Evolutionary conservation across 345 rosid genomes (phyloP).

Genomic region (Camelina neglecta): DNA sequence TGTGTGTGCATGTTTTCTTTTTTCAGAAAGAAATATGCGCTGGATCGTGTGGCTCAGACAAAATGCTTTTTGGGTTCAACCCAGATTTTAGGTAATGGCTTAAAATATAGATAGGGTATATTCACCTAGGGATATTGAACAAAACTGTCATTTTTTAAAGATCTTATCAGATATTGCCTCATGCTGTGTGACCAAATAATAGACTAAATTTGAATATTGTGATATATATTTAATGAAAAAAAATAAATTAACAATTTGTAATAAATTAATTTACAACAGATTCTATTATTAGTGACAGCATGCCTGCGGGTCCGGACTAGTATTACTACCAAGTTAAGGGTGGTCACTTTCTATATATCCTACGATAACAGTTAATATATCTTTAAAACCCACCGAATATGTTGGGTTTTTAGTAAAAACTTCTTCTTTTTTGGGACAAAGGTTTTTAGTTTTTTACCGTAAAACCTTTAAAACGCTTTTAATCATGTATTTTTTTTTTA

Average conservation of each 20-base stretch:
- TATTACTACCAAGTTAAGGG: background rate
- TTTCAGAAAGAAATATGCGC: constrained; percentile 32
- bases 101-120: background rate
- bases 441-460: too few species aligned
- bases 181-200: background rate
- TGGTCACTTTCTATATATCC: background rate
- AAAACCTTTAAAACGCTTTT: too few species aligned
- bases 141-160: background rate
- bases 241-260: background rate
- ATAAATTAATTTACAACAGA: background rate
- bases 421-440: too few species aligned
- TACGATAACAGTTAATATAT: background rate
- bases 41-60: constrained; percentile 31
- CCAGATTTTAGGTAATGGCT: constrained; percentile 20
- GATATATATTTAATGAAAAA: background rate
- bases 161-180: background rate
- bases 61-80: constrained; percentile 27
- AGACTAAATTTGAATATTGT: background rate
- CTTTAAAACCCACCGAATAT: background rate
- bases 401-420: background rate
- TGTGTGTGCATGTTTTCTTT: constrained; percentile 1
- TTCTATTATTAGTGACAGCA: background rate
- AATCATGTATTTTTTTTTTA: too few species aligned
- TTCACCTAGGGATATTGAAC: background rate
- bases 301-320: background rate